Evolutionary conservation across 495 filamentous ascomycete genomes (phyloP), one percentile per base, ranked within the genome.

Genomic region (Physcia stellaris): DNA sequence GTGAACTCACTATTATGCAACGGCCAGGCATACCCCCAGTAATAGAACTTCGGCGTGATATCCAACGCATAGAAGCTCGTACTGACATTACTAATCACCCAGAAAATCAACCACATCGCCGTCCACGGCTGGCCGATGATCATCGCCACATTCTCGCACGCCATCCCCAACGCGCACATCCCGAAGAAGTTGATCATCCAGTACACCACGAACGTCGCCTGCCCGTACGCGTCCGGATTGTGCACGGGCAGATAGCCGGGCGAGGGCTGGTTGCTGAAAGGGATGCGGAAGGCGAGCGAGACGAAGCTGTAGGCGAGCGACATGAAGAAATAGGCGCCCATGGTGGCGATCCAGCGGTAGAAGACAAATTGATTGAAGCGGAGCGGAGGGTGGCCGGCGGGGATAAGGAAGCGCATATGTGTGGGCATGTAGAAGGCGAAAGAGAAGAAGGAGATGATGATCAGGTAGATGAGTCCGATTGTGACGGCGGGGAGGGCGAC

Each of bases 121-220:
- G 73, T 79, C 71, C 72, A 84, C 0, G 77, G 78, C 39, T 68
- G 60, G 0, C 79, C 78, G 3, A 81, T 50, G 11, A 81, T 46
- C 76, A 83, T 83, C 0, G 70, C 75, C 49, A 79, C 75, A 45
- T 83, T 84, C 61, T 83, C 77, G 42, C 75, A 80, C 0, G 78
- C 76, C 3, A 83, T 58, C 0, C 79, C 77, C 7, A 84, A 49
- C 0, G 75, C 74, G 15, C 62, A 63, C 79, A 84, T 83, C 3
- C 79, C 78, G 1, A 75, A 58, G 56, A 65, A 83, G 45, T 83
- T 84, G 13, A 81, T 54, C 77, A 83, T 81, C 77, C 77, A 83
- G 50, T 79, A 83, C 0, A 83, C 75, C 0, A 70, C 55, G 37
- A 84, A 83, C 0, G 70, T 76, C 11, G 62, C 77, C 15, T 61